These are phyloP conservation scores for Kockiozyma suomiensis DNA, from an alignment of 805 yeast genomes.

Conservation along the genomic window DNA sequence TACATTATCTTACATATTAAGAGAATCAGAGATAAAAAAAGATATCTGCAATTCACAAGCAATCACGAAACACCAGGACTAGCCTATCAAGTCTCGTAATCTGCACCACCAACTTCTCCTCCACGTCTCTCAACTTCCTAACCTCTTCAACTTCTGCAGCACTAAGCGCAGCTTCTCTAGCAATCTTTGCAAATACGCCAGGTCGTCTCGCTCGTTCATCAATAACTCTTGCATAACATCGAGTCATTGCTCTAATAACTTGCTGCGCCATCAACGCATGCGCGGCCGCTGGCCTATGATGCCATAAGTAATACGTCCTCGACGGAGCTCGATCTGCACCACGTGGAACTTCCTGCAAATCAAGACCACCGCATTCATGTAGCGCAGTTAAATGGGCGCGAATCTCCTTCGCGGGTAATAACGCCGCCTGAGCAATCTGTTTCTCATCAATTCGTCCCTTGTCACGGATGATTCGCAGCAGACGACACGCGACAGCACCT, in stretches of 20 bases:
- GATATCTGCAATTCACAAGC: neutral
- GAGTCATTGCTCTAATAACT: conserved; percentile 53
- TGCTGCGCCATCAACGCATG: conserved; percentile 53
- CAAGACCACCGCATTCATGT: conserved; percentile 70
- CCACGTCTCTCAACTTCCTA: conserved; percentile 49
- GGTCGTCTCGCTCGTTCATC: conserved; percentile 58
- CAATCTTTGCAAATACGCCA: conserved; percentile 74
- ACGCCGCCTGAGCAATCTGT: conserved; percentile 63
- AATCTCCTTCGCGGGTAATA: conserved; percentile 76
- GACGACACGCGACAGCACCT: conserved; percentile 62
- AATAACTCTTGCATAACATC: conserved; percentile 42
- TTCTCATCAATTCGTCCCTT: conserved; percentile 82
- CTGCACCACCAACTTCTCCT: conserved; percentile 42
- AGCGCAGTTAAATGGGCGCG: conserved; percentile 70
- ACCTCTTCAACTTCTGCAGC: conserved; percentile 76
- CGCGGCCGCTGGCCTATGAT: conserved; percentile 61
- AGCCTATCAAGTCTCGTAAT: conserved; percentile 43
- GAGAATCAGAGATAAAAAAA: too few relatives aligned
- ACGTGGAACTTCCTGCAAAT: conserved; percentile 91
- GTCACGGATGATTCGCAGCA: conserved; percentile 74
- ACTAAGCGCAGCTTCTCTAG: conserved; percentile 84
- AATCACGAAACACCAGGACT: conserved; percentile 45
- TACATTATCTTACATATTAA: too few relatives aligned
- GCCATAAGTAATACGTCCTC: conserved; percentile 80
- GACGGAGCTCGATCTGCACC: conserved; percentile 90